A percentile compares a stretch with the other conserved stretches of the same genome.
These are phyloP conservation scores for Mucor plumbeus DNA, from an alignment of 371 early-diverging fungal genomes.

Conservation along the genomic window DNA sequence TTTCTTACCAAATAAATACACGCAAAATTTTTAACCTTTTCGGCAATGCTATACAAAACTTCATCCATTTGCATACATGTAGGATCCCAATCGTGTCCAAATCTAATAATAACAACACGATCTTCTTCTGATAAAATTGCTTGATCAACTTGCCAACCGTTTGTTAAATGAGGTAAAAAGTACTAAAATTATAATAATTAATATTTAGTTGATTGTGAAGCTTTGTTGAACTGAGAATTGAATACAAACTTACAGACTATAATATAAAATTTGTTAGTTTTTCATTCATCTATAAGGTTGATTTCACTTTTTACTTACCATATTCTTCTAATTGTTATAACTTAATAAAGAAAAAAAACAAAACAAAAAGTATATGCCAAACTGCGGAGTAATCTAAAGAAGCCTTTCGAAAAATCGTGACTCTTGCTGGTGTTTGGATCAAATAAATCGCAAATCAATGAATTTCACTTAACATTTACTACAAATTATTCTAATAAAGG, in stretches of 20 bases:
- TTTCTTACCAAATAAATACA: constrained; percentile 84
- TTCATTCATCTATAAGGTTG: neutral
- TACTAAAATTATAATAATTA: constrained; percentile 43
- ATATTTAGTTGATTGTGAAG: neutral
- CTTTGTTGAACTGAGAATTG: neutral
- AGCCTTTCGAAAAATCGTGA: neutral
- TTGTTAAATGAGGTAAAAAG: constrained; percentile 82
- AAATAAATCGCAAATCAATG: too few relatives aligned
- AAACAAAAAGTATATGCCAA: neutral
- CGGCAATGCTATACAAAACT: constrained; percentile 88
- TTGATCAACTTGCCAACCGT: constrained; percentile 98
- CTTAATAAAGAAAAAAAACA: neutral
- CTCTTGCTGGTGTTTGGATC: neutral
- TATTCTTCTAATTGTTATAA: neutral
- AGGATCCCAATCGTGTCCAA: constrained; percentile 98
- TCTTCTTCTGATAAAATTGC: constrained; percentile 98
- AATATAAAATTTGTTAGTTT: neutral
- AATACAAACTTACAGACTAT: constrained; percentile 20
- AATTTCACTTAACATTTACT: too few relatives aligned
- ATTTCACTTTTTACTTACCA: neutral
- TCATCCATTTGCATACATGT: constrained; percentile 98
- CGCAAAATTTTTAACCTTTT: constrained; percentile 97
- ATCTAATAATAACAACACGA: constrained; percentile 94
- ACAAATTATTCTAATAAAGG: too few relatives aligned
- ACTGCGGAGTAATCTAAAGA: neutral